Evolutionary conservation across 805 yeast species (phyloP).

Genomic region (Cyberlindnera meyerae): DNA sequence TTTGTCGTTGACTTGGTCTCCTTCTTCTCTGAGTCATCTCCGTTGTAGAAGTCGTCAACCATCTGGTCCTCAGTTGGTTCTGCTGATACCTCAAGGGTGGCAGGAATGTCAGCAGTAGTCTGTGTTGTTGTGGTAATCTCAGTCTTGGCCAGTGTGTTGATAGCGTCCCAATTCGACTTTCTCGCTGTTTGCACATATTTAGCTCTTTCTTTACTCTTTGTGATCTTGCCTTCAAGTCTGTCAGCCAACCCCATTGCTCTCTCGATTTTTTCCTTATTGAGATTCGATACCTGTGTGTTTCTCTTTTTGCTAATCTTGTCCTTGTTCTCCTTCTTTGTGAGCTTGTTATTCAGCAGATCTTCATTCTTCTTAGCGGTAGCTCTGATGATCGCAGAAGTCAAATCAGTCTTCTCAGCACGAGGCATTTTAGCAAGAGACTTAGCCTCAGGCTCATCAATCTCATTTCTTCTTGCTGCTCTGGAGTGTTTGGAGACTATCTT

Average conservation of each 20-base stretch:
- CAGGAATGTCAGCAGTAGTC: conserved; percentile 13
- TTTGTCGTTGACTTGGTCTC: conserved; percentile 12
- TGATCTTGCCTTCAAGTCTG: conserved; percentile 54
- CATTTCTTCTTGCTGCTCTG: conserved; percentile 74
- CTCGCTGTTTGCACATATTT: conserved; percentile 56
- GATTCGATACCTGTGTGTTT: conserved; percentile 28
- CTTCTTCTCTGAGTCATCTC: conserved; percentile 13
- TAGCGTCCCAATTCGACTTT: conserved; percentile 69
- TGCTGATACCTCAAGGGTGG: conserved; percentile 17
- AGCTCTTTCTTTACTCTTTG: conserved; percentile 59
- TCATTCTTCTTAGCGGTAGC: conserved; percentile 63
- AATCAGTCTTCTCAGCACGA: conserved; percentile 54
- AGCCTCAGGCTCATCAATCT: conserved; percentile 40
- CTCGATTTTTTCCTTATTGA: conserved; percentile 38
- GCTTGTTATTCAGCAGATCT: conserved; percentile 49
- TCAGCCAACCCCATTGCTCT: conserved; percentile 50
- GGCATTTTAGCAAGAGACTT: conserved; percentile 49
- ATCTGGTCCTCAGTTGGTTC: conserved; percentile 11
- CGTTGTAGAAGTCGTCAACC: conserved; percentile 24
- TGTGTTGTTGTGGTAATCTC: conserved; percentile 18
- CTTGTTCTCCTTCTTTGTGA: conserved; percentile 32
- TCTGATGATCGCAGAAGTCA: conserved; percentile 60
- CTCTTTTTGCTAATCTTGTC: conserved; percentile 26
- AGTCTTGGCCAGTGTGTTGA: conserved; percentile 42
- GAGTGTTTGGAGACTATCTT: conserved; percentile 55